A percentile compares a stretch with the other conserved stretches of the same genome.
Conservation (phyloP, 805 yeast species). For the Isabelozyma rhagii region DNA sequence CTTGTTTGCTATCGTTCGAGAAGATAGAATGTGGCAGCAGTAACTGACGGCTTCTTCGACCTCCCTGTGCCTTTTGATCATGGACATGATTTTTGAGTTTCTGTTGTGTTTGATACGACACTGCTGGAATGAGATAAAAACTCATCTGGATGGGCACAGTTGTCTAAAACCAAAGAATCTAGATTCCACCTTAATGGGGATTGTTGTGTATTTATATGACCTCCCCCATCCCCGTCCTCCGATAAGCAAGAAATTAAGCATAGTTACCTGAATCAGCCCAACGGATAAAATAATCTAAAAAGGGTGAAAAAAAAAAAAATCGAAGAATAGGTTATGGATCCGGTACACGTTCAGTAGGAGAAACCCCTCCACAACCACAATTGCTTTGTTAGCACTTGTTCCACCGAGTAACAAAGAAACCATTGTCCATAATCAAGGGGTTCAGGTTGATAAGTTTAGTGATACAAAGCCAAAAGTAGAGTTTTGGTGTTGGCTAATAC, state of each 20-base stretch:
- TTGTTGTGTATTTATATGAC: neutral
- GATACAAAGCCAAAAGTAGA: neutral
- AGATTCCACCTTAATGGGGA: neutral
- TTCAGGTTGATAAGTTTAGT: neutral
- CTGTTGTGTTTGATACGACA: constrained; percentile 29
- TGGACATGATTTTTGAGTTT: constrained; percentile 12
- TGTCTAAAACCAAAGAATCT: neutral
- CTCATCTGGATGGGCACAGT: constrained; percentile 3
- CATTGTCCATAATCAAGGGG: neutral
- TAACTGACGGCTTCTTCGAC: neutral
- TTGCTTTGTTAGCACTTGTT: neutral
- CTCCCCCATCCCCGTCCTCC: neutral
- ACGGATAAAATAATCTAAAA: neutral
- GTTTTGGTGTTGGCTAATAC: too few species aligned
- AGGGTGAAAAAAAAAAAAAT: neutral
- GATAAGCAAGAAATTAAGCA: neutral
- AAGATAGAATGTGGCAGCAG: neutral
- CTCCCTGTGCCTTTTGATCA: constrained; percentile 9
- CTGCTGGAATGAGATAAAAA: constrained; percentile 24
- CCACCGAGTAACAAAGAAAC: neutral
- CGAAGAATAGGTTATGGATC: neutral
- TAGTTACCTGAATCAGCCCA: neutral
- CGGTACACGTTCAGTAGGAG: too few species aligned
- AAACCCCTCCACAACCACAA: too few species aligned
- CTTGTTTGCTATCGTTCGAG: neutral